Evolutionary conservation across 768 basidiomycete species (phyloP).

Genomic region (Hydnomerulius pinastri): DNA sequence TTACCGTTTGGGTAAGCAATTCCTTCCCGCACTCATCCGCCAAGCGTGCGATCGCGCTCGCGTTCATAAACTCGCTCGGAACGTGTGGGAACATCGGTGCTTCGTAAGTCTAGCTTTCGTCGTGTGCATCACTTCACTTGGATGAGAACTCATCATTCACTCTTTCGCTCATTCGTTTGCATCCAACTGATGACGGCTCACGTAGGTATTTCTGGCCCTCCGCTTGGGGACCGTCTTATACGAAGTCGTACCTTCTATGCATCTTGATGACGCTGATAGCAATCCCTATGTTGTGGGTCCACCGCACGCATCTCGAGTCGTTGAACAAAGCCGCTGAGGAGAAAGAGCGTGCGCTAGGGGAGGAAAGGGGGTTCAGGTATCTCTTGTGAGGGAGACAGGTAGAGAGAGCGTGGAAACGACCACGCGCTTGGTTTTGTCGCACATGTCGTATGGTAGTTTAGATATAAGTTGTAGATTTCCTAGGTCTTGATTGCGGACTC

Average conservation of each 20-base stretch:
- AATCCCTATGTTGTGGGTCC: slow-evolving; percentile 48
- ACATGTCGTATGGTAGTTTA: no score
- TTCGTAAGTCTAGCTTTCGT: slow-evolving; percentile 5
- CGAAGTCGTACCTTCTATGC: slow-evolving; percentile 68
- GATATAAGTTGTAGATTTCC: no score
- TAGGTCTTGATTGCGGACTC: no score
- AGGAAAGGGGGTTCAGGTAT: slow-evolving; percentile 43
- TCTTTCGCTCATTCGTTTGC: no score
- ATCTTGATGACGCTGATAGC: slow-evolving; percentile 52
- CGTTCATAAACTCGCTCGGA: slow-evolving; percentile 6
- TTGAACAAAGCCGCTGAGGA: slow-evolving; percentile 40
- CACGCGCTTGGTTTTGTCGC: no score
- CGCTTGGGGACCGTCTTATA: slow-evolving; percentile 67
- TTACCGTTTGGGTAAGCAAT: slow-evolving; percentile 49
- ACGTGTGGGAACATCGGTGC: slow-evolving; percentile 5
- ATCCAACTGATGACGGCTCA: not conserved
- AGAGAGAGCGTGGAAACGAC: no score
- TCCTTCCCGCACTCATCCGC: slow-evolving; percentile 71
- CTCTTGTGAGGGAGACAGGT: slow-evolving; percentile 42
- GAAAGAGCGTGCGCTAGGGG: slow-evolving; percentile 37
- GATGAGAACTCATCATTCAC: no score
- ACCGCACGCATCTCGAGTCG: slow-evolving; percentile 41
- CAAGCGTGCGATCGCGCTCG: slow-evolving; percentile 56
- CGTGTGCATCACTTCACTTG: not conserved
- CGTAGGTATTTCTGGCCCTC: slow-evolving; percentile 61